These are phyloP conservation scores for Lippia alba DNA, from an alignment of 305 asterid species.

Conservation along the genomic window DNA sequence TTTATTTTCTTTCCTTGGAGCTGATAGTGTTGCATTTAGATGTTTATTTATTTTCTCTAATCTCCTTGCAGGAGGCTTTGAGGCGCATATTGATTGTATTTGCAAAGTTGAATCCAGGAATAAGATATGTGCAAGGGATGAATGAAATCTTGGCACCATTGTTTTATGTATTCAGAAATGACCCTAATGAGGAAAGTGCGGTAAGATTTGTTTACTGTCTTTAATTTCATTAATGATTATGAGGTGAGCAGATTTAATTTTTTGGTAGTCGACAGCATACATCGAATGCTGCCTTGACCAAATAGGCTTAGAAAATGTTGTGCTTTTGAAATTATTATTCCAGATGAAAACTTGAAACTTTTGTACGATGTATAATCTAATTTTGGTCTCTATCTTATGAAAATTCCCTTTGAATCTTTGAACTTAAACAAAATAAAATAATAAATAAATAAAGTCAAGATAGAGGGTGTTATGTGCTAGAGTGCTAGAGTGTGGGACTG, in stretches of 20 bases:
- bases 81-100: conserved; percentile 71
- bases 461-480: no score
- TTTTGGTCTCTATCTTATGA: neutral
- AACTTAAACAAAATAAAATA: no score
- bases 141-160: conserved; percentile 95
- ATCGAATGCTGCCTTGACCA: conserved; percentile 15
- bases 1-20: conserved; percentile 7
- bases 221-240: conserved; percentile 15
- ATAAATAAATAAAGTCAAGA: no score
- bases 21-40: conserved; percentile 20
- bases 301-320: conserved; percentile 7
- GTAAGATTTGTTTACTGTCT: conserved; percentile 49
- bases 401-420: neutral
- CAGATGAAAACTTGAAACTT: conserved; percentile 24
- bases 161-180: conserved; percentile 77
- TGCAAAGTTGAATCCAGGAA: conserved; percentile 97
- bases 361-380: neutral
- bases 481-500: neutral
- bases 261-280: neutral
- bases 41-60: conserved; percentile 25
- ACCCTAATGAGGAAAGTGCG: conserved; percentile 75
- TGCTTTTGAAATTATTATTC: conserved; percentile 19
- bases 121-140: conserved; percentile 99
- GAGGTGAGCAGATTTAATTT: conserved; percentile 6
- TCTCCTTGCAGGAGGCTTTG: conserved; percentile 75